Evolutionary conservation across 768 basidiomycete species (phyloP).

Genomic region (Fomitopsis serialis): DNA sequence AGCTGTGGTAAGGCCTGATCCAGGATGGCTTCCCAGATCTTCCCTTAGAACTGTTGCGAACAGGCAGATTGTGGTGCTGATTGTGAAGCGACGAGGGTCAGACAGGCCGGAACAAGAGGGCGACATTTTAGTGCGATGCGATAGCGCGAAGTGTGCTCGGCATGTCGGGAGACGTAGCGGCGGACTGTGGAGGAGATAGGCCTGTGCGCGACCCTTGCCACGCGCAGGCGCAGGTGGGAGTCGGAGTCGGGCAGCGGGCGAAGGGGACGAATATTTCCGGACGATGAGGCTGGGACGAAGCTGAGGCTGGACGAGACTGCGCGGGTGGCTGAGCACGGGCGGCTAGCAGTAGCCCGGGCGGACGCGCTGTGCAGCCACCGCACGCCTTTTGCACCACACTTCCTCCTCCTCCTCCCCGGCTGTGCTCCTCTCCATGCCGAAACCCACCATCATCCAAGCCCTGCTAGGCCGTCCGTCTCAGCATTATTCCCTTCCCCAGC

Average conservation of each 20-base stretch:
- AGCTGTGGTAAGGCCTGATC: not conserved
- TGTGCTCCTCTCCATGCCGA: conserved; percentile 34
- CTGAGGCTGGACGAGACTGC: too few species aligned
- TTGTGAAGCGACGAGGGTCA: not conserved
- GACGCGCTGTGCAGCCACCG: not conserved
- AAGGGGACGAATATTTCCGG: not conserved
- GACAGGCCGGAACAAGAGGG: not conserved
- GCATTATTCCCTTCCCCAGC: conserved; percentile 42
- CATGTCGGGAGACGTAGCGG: not conserved
- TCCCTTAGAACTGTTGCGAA: not conserved
- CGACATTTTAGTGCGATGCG: not conserved
- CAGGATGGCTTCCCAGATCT: not conserved
- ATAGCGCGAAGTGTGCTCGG: not conserved
- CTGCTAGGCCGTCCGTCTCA: conserved; percentile 63
- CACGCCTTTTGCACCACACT: not conserved
- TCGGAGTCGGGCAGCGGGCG: not conserved
- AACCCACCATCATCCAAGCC: conserved; percentile 54
- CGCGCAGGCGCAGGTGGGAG: too few species aligned
- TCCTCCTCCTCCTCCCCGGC: not conserved
- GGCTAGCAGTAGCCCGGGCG: not conserved
- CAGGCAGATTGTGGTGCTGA: not conserved
- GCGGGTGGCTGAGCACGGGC: not conserved
- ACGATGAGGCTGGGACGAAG: too few species aligned
- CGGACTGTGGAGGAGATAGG: not conserved
- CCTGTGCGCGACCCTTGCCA: too few species aligned